Base-by-base conservation (phyloP, 768 basidiomycete genomes). In the Tulasnella sp. region DNA sequence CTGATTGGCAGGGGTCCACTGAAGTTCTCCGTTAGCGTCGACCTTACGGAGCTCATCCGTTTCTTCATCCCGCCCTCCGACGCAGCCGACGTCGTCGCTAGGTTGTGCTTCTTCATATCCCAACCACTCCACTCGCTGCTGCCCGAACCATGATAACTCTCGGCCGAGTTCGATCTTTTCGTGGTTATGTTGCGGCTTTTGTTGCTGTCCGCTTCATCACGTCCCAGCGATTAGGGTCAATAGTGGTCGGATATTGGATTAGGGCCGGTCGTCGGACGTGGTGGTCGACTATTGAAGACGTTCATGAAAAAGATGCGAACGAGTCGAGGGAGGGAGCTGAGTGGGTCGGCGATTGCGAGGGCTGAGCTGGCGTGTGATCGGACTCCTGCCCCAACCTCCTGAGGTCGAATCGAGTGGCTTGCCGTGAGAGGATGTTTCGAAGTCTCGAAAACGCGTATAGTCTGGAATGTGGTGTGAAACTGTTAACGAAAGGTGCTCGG, bases 341-440 rank as follows among this genome's bases (percentile, higher is more conserved):
- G 16, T 58, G 75, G 10, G 75, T 76, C 75, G 48, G 58, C 31
- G 75, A 52, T 52, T 36, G 81, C 76, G 76, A 44, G 31, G 62
- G 46, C 76, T 5, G 77, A 18, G 71, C 12, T 34, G 40, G 62
- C 36, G 24, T 38, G 18, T 82, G 40, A 27, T 85, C 83, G 56
- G 89, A 83, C 93, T 92, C 81, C 88, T 89, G 16, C 90, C 88
- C 92, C 91, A 93, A 73, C n/a, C 16, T 24, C 21, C 77, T 16
- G 38, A 68, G 27, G 52, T 27, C 77, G 24, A 39, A 21, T 42
- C 42, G 38, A 78, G 12, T 8, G 9, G 21, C 21, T 52, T n/a
- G 4, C 24, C 19, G 18, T 18, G 68, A 36, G 46, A 36, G 16
- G 19, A 27, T 19, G 34, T 39, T 21, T 1, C 12, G 0, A 24